Base-by-base conservation (phyloP, 257 asterid genomes). In the Ocimum tenuiflorum region DNA sequence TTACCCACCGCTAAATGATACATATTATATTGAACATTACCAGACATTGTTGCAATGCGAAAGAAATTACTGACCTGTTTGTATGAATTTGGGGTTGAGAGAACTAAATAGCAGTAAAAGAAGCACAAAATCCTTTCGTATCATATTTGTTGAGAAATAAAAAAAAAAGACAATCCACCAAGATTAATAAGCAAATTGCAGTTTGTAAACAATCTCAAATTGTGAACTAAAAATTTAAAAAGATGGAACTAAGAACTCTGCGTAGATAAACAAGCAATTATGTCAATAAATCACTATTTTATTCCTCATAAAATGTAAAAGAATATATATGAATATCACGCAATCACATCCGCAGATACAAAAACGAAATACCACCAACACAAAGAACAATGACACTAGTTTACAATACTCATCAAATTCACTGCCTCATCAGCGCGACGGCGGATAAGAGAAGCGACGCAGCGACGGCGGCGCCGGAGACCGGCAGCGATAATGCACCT, bases 391-490 rank as follows among this genome's bases (percentile, higher is more conserved):
- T 8, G 54, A 39, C 45, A 52, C 23, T 15, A 39, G 18, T 39
- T 13, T 8, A 13, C n/a, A 63, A 4, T 9, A 54, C 66, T 24
- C 31, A 24, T 24, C 38, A 20, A 50, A 54, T 46, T 84, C 82
- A 84, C 31, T 80, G 78, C 80, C 79, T 73, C 74, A 72, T 29
- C 18, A 85, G 61, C 14, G 81, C 84, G 6, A 72, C 38, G 20
- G 64, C 72, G 18, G 94, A 83, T 71, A 72, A 43, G 58, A 79
- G 48, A 4, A 86, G 29, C 52, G 87, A 81, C 43, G 78, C 60
- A 0, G 76, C 89, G 8, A 79, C 66, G 51, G 72, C 48, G 29
- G 80, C 68, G 35, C 64, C 62, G 18, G 88, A 81, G 45, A 70
- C 70, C 31, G 83, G 75, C 74, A 79, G 3, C 13, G 77, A 64